phyloP scores from a whole-genome alignment of 1,284 basidiomycete species.

The Heterobasidion annosum region DNA sequence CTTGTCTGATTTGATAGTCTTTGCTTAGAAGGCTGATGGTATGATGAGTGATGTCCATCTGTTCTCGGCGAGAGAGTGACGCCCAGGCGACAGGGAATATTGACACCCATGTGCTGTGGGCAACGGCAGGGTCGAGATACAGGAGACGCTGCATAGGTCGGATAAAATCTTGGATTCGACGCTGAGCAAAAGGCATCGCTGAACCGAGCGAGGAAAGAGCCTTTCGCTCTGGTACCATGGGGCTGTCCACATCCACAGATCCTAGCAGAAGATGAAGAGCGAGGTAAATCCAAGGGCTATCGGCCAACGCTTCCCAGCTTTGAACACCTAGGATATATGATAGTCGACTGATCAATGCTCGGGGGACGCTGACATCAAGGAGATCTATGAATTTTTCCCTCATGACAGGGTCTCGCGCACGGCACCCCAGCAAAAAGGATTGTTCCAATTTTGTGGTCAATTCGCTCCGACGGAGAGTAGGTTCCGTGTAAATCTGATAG shows the following conservation, averaged over 20 bases:
- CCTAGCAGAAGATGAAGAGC: slow-evolving; percentile 88
- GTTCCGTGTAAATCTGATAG: slow-evolving; percentile 91
- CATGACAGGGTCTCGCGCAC: slow-evolving; percentile 72
- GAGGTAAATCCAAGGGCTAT: slow-evolving; percentile 93
- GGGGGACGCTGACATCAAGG: slow-evolving; percentile 84
- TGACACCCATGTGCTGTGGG: slow-evolving; percentile 86
- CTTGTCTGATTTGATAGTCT: slow-evolving; percentile 89
- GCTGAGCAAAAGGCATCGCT: slow-evolving; percentile 28
- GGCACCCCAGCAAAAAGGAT: slow-evolving; percentile 89
- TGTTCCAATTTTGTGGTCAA: slow-evolving; percentile 91
- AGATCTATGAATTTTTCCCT: slow-evolving; percentile 88
- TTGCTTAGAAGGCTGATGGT: slow-evolving; percentile 89
- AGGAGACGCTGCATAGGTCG: slow-evolving; percentile 78
- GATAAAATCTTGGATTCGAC: slow-evolving; percentile 54
- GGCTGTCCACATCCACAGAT: slow-evolving; percentile 62
- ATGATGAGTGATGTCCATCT: slow-evolving; percentile 83
- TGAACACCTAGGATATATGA: slow-evolving; percentile 92
- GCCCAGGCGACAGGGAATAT: slow-evolving; percentile 89
- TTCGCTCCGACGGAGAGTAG: slow-evolving; percentile 82
- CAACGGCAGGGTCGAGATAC: slow-evolving; percentile 71
- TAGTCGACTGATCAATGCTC: slow-evolving; percentile 74
- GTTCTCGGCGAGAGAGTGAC: slow-evolving; percentile 80
- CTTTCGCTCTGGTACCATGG: slow-evolving; percentile 25
- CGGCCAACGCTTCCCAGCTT: slow-evolving; percentile 91
- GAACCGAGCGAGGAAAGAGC: slow-evolving; percentile 19